Evolutionary conservation across 2,329 filamentous ascomycete genomes (phyloP), one percentile per base, ranked within the genome.

Genomic region (Fusarium sp.): DNA sequence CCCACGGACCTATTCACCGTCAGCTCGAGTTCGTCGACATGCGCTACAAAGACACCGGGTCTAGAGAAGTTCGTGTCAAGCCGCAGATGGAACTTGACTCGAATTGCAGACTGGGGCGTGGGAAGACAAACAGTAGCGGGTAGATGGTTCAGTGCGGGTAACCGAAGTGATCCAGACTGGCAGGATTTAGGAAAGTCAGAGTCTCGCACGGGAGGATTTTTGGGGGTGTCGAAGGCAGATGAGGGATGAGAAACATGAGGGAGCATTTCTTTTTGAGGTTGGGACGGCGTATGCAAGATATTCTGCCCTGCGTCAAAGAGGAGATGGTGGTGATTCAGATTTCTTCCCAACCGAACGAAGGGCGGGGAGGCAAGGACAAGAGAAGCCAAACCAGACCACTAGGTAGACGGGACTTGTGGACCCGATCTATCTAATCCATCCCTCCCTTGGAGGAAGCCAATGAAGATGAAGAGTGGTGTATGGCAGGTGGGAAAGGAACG

Each of bases 211-310:
- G 58, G 57, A 73, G 30, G 70, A 72, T 73, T 66, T 75, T 75
- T 75, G 74, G 72, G 70, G 74, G 69, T 74, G 76, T 77, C 50
- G 43, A 60, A 68, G 67, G 66, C 63, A 72, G 76, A 75, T 74
- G 71, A 77, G 76, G 66, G 71, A 79, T 77, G 72, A 75, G 68
- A 72, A 74, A 76, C 71, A 78, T 69, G 77, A 73, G 75, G 73
- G 76, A 70, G 77, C 78, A 79, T 83, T 83, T 80, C 81, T 80
- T 81, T 81, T 83, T 74, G 72, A 74, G 75, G 76, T 71, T 74
- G 75, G 71, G 72, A 74, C 71, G 75, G 76, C 73, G 73, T 79
- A 80, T 83, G 81, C 81, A 80, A 73, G 76, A 75, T 77, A 70
- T 72, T 75, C 48, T 80, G 77, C 79, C 76, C 76, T 80, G 79